These are phyloP conservation scores for Ilyonectria sp. DNA, from an alignment of 2,329 filamentous ascomycete genomes.

Conservation along the genomic window DNA sequence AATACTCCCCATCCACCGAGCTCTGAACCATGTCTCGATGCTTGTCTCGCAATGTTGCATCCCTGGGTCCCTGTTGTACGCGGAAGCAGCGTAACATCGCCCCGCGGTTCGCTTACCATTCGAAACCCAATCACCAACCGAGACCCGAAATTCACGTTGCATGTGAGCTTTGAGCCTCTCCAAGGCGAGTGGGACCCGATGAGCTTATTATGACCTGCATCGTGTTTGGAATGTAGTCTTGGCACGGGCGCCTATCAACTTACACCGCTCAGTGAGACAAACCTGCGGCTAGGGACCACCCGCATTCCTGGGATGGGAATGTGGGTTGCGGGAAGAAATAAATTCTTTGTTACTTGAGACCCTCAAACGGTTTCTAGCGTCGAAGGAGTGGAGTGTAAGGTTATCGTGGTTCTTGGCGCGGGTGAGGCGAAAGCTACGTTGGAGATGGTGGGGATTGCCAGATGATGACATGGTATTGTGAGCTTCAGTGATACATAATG, in stretches of 20 bases:
- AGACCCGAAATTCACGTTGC: not conserved
- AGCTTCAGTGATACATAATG: not conserved
- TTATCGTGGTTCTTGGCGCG: not conserved
- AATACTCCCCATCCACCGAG: not conserved
- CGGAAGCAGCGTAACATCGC: not conserved
- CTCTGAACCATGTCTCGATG: not conserved
- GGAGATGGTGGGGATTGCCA: not conserved
- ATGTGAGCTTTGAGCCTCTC: not conserved
- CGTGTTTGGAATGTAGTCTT: not conserved
- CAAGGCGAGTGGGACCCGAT: not conserved
- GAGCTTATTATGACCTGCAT: not conserved
- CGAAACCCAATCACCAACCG: not conserved
- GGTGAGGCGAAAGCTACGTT: too few relatives aligned
- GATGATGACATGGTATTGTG: not conserved
- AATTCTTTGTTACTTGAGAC: not conserved
- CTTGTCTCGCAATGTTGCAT: not conserved
- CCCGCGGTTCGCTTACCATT: not conserved
- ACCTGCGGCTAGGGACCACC: not conserved
- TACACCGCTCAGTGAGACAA: constrained; percentile 9
- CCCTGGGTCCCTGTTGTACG: not conserved
- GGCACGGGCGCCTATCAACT: constrained; percentile 16
- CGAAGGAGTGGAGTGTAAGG: not conserved
- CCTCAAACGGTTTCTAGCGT: not conserved
- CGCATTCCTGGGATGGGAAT: not conserved
- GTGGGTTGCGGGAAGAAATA: not conserved